These are phyloP conservation scores for Botrytis elliptica DNA, from an alignment of 2,329 filamentous ascomycete genomes.

Conservation along the genomic window DNA sequence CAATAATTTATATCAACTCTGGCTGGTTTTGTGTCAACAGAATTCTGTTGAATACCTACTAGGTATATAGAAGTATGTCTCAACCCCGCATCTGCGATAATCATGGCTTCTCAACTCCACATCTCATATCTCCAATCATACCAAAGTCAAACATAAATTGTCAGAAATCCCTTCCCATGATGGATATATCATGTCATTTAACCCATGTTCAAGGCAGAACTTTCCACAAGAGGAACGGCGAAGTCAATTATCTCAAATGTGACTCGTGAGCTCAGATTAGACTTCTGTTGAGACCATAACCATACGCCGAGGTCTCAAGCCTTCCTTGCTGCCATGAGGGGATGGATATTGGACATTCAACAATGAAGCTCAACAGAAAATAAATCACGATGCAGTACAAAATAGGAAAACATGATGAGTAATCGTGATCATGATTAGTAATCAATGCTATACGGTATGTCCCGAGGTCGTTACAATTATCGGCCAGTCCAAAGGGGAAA, in stretches of 20 bases:
- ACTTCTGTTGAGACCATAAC: neutral
- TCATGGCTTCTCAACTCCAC: no score
- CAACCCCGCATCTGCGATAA: neutral
- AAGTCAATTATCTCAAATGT: neutral
- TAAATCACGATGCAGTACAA: no score
- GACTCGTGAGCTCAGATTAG: neutral
- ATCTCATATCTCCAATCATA: neutral
- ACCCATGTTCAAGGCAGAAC: neutral
- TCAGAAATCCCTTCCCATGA: neutral
- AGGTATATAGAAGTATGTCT: neutral
- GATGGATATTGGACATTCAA: neutral
- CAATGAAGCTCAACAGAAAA: neutral
- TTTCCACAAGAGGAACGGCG: neutral
- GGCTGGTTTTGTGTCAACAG: neutral
- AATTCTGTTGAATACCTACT: neutral
- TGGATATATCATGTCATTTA: neutral
- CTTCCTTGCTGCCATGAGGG: neutral
- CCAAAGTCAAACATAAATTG: neutral
- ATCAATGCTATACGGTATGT: neutral
- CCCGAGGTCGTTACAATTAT: no score
- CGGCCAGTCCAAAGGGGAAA: neutral
- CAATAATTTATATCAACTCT: neutral
- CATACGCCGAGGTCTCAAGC: neutral
- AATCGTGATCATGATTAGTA: neutral
- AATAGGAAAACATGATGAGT: neutral